Conservation (phyloP, 805 yeast species). For the Ogataea thermomethanolica region DNA sequence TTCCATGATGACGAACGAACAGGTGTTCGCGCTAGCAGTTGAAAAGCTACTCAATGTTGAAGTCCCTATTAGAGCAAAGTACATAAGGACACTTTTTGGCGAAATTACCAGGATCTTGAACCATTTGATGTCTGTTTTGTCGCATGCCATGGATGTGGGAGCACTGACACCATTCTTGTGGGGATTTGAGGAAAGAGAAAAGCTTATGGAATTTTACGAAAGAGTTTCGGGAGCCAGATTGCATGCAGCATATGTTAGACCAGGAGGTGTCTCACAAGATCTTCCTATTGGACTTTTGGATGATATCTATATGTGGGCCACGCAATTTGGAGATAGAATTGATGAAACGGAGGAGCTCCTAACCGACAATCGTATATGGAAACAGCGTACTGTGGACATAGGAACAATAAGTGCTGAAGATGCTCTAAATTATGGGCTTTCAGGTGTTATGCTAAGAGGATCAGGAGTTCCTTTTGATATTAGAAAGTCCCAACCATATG, state of each 20-base stretch:
- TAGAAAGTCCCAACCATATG: constrained; percentile 84
- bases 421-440: constrained; percentile 73
- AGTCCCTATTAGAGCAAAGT: constrained; percentile 80
- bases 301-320: constrained; percentile 94
- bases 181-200: constrained; percentile 94
- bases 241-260: constrained; percentile 85
- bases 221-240: constrained; percentile 88
- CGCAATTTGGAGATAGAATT: constrained; percentile 89
- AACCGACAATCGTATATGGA: constrained; percentile 91
- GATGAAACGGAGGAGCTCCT: constrained; percentile 88
- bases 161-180: constrained; percentile 89
- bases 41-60: constrained; percentile 82
- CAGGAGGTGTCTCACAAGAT: constrained; percentile 91
- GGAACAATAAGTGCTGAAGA: constrained; percentile 84
- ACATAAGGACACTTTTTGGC: constrained; percentile 80
- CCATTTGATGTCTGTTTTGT: constrained; percentile 80
- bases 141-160: constrained; percentile 94
- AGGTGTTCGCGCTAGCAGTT: constrained; percentile 77
- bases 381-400: constrained; percentile 76
- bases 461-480: constrained; percentile 86
- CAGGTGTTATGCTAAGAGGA: constrained; percentile 90
- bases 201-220: constrained; percentile 88
- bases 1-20: constrained; percentile 88
- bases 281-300: constrained; percentile 82
- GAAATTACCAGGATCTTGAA: constrained; percentile 81